phyloP scores from a whole-genome alignment of 768 basidiomycete species.

The Crassisporium funariophilum region DNA sequence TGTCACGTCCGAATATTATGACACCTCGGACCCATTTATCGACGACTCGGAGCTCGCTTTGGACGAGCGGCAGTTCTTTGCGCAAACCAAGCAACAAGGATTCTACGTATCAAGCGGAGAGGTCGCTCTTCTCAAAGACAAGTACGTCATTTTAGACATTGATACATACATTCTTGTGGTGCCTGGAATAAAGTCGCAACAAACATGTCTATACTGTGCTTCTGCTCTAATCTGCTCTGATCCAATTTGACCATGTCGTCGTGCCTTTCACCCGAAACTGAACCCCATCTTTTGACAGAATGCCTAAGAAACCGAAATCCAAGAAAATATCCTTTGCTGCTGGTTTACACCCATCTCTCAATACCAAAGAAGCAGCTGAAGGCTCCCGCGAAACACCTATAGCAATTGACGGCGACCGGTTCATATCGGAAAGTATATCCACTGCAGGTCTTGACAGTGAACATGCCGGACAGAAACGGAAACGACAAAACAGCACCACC shows the following conservation, averaged over 20 bases:
- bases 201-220: constrained; percentile 20
- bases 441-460: constrained; percentile 39
- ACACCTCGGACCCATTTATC: constrained; percentile 90
- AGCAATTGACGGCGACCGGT: constrained; percentile 38
- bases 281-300: constrained; percentile 30
- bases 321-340: constrained; percentile 46
- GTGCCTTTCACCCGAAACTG: neutral
- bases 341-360: constrained; percentile 20
- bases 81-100: constrained; percentile 88
- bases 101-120: constrained; percentile 92
- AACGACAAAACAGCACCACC: constrained; percentile 48
- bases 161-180: constrained; percentile 15
- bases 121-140: constrained; percentile 84
- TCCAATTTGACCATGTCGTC: no score
- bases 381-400: constrained; percentile 58
- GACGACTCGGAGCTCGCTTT: constrained; percentile 94
- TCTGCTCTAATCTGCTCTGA: constrained; percentile 1
- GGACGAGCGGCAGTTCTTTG: constrained; percentile 90
- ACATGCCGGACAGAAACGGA: constrained; percentile 51
- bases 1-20: constrained; percentile 77
- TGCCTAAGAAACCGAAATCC: constrained; percentile 74
- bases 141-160: constrained; percentile 34
- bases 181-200: no score
- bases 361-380: constrained; percentile 24
- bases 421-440: constrained; percentile 9